A percentile compares a stretch with the other conserved stretches of the same genome.
Evolutionary conservation across 495 filamentous ascomycete species (phyloP).

Genomic region (Extremus antarcticus): DNA sequence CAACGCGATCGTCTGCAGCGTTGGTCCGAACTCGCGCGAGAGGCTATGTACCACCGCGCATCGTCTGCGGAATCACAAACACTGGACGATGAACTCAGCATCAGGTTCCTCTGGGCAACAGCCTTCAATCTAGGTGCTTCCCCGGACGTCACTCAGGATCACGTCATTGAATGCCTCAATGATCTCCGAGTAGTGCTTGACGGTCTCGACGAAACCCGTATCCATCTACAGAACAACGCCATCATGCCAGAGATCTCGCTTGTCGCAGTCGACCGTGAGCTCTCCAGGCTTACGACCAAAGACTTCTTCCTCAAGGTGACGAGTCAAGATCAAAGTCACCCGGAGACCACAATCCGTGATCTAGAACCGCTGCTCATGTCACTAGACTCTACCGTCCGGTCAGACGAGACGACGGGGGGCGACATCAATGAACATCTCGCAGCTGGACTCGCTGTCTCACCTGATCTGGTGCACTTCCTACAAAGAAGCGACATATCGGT

Average conservation of each 20-base stretch:
- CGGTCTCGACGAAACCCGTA: slow-evolving; percentile 31
- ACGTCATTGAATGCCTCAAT: slow-evolving; percentile 69
- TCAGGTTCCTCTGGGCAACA: slow-evolving; percentile 76
- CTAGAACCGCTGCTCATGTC: slow-evolving; percentile 80
- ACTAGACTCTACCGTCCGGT: slow-evolving; percentile 15
- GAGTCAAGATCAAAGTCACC: slow-evolving; percentile 50
- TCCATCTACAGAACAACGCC: slow-evolving; percentile 72
- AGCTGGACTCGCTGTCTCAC: neutral
- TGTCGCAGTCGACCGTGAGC: slow-evolving; percentile 72
- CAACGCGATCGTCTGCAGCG: slow-evolving; percentile 60
- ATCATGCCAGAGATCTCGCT: slow-evolving; percentile 83
- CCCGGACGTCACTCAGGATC: slow-evolving; percentile 59
- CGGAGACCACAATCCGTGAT: slow-evolving; percentile 74
- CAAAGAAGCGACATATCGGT: slow-evolving; percentile 68
- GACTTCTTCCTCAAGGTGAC: slow-evolving; percentile 91
- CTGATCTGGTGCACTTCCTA: slow-evolving; percentile 74
- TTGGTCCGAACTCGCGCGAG: slow-evolving; percentile 64
- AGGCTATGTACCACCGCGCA: slow-evolving; percentile 38
- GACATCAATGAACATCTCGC: slow-evolving; percentile 3
- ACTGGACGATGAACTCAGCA: slow-evolving; percentile 35
- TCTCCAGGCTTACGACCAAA: slow-evolving; percentile 83
- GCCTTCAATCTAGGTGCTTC: slow-evolving; percentile 61
- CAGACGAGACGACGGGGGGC: neutral
- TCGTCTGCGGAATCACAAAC: slow-evolving; percentile 8
- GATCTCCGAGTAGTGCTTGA: slow-evolving; percentile 48